Percentiles rank a stretch among this genome's conserved stretches.
Conservation (phyloP, 371 early-diverging fungal species). For the Blyttiomyces sp. region DNA sequence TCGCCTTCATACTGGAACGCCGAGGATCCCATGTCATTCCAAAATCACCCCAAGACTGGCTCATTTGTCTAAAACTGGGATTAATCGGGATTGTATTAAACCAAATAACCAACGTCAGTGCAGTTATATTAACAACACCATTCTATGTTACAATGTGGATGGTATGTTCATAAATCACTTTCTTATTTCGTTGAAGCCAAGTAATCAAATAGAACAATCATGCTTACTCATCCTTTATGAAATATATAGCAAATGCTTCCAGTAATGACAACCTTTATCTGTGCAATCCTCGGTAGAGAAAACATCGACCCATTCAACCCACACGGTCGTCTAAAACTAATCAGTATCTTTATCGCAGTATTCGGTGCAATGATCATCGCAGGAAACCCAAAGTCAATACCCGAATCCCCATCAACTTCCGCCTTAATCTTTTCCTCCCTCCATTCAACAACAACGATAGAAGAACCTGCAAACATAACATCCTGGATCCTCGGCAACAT, state of each 20-base stretch:
- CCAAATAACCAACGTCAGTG: slow-evolving; percentile 10
- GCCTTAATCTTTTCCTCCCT: no score
- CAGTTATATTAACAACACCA: slow-evolving; percentile 6
- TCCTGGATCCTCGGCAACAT: no score
- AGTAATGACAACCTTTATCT: slow-evolving; percentile 3
- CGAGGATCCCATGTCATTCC: slow-evolving; percentile 2
- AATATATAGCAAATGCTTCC: slow-evolving; percentile 10
- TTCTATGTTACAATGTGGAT: slow-evolving; percentile 17
- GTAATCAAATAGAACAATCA: background rate
- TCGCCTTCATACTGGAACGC: background rate
- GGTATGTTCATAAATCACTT: no score
- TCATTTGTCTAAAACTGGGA: background rate
- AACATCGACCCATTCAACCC: slow-evolving; percentile 2
- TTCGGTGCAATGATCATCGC: no score
- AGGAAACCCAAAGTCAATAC: no score
- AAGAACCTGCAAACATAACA: background rate
- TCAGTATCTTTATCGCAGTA: slow-evolving; percentile 2
- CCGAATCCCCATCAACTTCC: no score
- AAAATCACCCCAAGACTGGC: background rate
- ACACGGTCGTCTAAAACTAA: background rate
- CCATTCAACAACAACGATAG: background rate
- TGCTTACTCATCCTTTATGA: no score
- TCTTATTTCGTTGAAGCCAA: no score
- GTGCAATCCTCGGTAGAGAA: slow-evolving; percentile 5
- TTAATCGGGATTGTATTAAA: slow-evolving; percentile 4